Evolutionary conservation across 176 grass and related monocot species (phyloP), one percentile per base, ranked within the genome.

Genomic region (Ensete glaucum): DNA sequence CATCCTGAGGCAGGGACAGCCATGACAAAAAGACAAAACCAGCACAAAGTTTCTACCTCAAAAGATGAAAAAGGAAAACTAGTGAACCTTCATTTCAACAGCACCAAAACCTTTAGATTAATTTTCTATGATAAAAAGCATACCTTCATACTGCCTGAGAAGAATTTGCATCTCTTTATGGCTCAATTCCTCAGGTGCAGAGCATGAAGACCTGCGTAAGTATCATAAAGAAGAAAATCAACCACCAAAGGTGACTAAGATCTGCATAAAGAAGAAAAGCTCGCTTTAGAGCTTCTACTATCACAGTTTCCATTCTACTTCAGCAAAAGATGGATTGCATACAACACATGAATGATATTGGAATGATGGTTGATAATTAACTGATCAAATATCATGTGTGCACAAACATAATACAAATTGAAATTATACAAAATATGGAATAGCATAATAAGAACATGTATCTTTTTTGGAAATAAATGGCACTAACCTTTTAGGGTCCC

Each of bases 141-240:
- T 80, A 99, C 95, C 95, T 95, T 90, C 91, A 53, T 94, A 91
- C 76, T 95, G 96, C 51, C 83, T 88, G 23, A 99, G 79, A 78
- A 99, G 85, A 89, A 71, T 87, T 78, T 89, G 95, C 80, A 94
- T 82, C 53, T 99, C 95, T 78, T 91, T 91, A 73, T 82, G 86
- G 70, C 79, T 93, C 81, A 99, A 80, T 72, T 94, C 90, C 73
- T 94, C 88, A 53, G 95, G 88, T 3, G 74, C 78, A 56, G 88
- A 85, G 76, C 95, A 99, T 77, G 84, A 99, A 79, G 82, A 87
- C 48, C 95, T 99, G 84, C 52, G 85, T 73, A 78, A 77, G 43
- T 67, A 43, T 34, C 64, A 64, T 23, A 52, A 48, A 27, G 68
- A 52, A 62, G 54, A 74, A 4, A 43, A 43, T 43, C 34, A 43